These are phyloP conservation scores for Kwoniella newhampshirensis DNA, from an alignment of 768 basidiomycete genomes.

Conservation along the genomic window DNA sequence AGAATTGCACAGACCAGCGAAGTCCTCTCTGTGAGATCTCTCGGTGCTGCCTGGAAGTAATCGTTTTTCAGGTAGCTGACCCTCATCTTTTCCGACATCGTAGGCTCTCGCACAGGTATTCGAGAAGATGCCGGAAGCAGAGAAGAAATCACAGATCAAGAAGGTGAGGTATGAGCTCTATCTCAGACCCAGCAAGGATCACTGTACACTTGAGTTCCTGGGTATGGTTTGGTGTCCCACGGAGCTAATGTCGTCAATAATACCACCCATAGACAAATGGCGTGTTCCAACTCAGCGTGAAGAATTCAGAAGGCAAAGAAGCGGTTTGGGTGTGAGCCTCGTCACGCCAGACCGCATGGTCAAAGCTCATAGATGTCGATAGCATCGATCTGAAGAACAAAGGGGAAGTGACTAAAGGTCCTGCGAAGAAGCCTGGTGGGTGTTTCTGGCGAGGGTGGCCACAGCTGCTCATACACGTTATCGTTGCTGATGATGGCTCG, in stretches of 20 bases:
- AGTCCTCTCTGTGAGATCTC: slow-evolving; percentile 27
- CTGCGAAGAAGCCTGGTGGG: slow-evolving; percentile 47
- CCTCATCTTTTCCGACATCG: not conserved
- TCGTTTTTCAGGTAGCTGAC: no score
- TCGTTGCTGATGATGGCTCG: slow-evolving; percentile 56
- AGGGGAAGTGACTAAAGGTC: slow-evolving; percentile 43
- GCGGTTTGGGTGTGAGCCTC: slow-evolving; percentile 31
- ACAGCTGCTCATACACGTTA: no score
- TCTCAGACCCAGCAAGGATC: no score
- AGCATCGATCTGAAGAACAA: slow-evolving; percentile 86
- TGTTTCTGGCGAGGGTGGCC: no score
- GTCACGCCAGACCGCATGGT: no score
- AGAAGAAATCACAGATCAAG: slow-evolving; percentile 53
- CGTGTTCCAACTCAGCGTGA: slow-evolving; percentile 79
- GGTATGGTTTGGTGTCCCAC: no score
- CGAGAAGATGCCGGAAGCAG: slow-evolving; percentile 48
- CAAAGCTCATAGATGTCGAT: no score
- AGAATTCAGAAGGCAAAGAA: slow-evolving; percentile 63
- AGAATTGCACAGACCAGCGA: slow-evolving; percentile 40
- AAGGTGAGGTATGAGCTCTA: slow-evolving; percentile 45
- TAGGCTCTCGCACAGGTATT: slow-evolving; percentile 46
- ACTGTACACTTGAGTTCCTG: no score
- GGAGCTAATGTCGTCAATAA: no score
- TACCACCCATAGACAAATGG: slow-evolving; percentile 67
- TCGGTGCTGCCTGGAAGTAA: not conserved